Conservation (phyloP, 805 yeast genomes). For the Saccharomycopsis synnaedendra region DNA sequence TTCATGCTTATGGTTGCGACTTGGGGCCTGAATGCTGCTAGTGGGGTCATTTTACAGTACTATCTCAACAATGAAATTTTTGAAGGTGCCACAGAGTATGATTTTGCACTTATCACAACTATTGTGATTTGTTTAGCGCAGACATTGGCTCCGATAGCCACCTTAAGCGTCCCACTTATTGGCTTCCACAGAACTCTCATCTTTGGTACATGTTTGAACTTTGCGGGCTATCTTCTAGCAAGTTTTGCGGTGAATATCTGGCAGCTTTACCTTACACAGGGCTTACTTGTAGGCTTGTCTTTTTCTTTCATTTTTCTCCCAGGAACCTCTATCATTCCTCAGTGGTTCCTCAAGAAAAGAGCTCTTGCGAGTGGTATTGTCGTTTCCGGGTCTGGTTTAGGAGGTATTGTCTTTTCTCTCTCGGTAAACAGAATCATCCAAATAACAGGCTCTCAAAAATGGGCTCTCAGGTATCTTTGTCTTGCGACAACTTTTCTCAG, state of each 20-base stretch:
- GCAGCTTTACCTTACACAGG: conserved; percentile 62
- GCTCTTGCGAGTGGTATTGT: conserved; percentile 28
- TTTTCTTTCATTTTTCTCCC: conserved; percentile 48
- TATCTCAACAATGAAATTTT: conserved; percentile 32
- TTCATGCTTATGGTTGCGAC: conserved; percentile 26
- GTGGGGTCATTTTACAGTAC: conserved; percentile 42
- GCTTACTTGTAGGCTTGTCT: conserved; percentile 44
- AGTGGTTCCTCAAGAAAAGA: conserved; percentile 57
- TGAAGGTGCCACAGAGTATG: conserved; percentile 37
- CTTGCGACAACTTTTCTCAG: conserved; percentile 7
- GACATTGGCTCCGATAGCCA: conserved; percentile 45
- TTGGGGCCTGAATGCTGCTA: conserved; percentile 46
- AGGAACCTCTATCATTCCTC: conserved; percentile 49
- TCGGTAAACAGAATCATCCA: conserved; percentile 21
- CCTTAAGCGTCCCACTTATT: conserved; percentile 34
- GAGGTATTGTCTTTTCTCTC: conserved; percentile 25
- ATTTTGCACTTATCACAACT: conserved; percentile 48
- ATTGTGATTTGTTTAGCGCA: conserved; percentile 44
- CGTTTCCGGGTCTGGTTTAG: conserved; percentile 25
- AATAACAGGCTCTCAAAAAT: conserved; percentile 14
- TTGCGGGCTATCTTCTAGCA: conserved; percentile 48
- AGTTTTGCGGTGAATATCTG: conserved; percentile 46
- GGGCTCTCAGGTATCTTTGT: conserved; percentile 15
- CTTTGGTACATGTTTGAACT: conserved; percentile 39
- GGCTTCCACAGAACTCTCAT: conserved; percentile 38